Base-by-base conservation (phyloP, 345 rosid species). In the Kandelia obovata region DNA sequence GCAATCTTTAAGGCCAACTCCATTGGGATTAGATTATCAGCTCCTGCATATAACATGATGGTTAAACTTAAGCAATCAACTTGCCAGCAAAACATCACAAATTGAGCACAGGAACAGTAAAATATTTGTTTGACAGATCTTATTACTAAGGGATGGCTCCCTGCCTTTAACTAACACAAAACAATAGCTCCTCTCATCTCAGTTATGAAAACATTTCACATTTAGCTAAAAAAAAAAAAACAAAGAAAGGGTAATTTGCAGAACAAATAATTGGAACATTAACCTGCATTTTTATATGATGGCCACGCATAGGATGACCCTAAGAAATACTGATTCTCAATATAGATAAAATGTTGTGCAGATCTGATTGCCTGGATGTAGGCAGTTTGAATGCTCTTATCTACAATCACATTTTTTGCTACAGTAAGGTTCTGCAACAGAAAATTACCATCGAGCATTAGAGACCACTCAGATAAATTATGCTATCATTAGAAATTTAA, bases 221-320 rank as follows among this genome's bases (percentile, higher is more conserved):
- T 3, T 11, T 56, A 51, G 19, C 47, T 25, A 5, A 58, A 34
- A 8, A 21, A 35, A 21, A 21, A 21, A 21, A 21, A 21, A 21
- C 21, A 21, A 21, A 21, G 21, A 21, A 21, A 21, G 21, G 21
- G 25, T 7, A 31, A 58, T 7, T 23, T 17, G 64, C 11, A 43
- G 20, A 60, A 64, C 57, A 10, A 28, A 73, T 32, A 51, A 61
- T 28, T 47, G 59, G 15, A 66, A 67, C 51, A 62, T 66, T 64
- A 65, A 95, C 99, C 99, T 87, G 98, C 98, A 79, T 80, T 64
- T 72, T 84, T 79, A 69, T 95, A 90, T 1, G 86, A 79, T 58
- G 91, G 98, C 99, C 99, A 95, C 1, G 85, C 99, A 86, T 90
- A 95, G 3, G 99, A 95, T 62, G 99, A 95, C 75, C 99, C 99